Evolutionary conservation across 139 green algal species (phyloP).

Genomic region (Haematococcus lacustris): DNA sequence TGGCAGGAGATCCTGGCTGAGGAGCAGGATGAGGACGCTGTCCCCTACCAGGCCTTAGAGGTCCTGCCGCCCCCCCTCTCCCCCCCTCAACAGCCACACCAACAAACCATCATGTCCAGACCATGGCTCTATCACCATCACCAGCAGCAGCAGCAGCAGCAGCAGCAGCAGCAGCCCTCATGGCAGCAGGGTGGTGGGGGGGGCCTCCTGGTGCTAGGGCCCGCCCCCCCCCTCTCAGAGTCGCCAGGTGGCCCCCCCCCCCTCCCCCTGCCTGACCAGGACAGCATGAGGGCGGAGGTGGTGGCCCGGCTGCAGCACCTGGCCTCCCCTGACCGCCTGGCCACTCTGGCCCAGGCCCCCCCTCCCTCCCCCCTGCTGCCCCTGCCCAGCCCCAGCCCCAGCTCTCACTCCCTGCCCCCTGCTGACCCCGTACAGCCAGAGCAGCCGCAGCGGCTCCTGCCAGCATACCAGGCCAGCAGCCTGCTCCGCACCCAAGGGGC

Average conservation of each 20-base stretch:
- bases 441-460: not conserved
- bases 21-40: not conserved
- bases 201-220: too few relatives aligned
- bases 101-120: not conserved
- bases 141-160: conserved; percentile 7
- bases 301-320: not conserved
- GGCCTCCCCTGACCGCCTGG: not conserved
- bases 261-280: too few relatives aligned
- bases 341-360: not conserved
- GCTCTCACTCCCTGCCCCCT: too few relatives aligned
- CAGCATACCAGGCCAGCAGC: not conserved
- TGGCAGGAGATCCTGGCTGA: too few relatives aligned
- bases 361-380: not conserved
- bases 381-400: not conserved
- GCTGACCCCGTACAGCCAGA: not conserved
- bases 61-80: too few relatives aligned
- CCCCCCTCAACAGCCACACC: not conserved
- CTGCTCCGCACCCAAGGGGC: too few relatives aligned
- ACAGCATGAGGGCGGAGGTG: not conserved
- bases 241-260: not conserved
- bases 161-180: conserved; percentile 2
- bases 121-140: not conserved
- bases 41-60: not conserved
- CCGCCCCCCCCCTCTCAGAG: too few relatives aligned
- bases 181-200: too few relatives aligned